Evolutionary conservation across 1,284 basidiomycete genomes (phyloP).

Genomic region (Malassezia arunalokei): DNA sequence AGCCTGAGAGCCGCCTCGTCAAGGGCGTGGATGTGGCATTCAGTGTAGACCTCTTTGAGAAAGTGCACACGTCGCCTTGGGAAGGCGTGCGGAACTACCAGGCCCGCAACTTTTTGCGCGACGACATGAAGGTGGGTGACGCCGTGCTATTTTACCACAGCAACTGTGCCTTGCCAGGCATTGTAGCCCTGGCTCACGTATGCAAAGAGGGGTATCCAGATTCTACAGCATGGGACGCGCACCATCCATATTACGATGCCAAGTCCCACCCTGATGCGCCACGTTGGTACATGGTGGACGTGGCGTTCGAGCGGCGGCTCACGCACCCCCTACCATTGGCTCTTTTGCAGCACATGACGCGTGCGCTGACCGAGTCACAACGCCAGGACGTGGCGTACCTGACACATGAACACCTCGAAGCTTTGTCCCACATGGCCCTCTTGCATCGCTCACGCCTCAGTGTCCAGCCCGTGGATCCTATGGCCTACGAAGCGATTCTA

Average conservation of each 20-base stretch:
- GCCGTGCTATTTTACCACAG: conserved; percentile 76
- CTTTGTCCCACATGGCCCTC: conserved; percentile 61
- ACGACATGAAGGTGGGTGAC: conserved; percentile 66
- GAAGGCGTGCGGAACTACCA: conserved; percentile 83
- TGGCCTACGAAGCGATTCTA: conserved; percentile 60
- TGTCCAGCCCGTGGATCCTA: conserved; percentile 57
- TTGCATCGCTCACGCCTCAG: conserved; percentile 73
- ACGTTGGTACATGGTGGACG: conserved; percentile 76
- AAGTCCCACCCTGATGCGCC: conserved; percentile 66
- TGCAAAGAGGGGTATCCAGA: conserved; percentile 22
- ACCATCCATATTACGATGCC: conserved; percentile 78
- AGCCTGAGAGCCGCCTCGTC: conserved; percentile 34
- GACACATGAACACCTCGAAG: conserved; percentile 33
- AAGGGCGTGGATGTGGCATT: conserved; percentile 37
- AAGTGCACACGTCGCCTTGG: conserved; percentile 59
- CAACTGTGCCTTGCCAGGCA: conserved; percentile 76
- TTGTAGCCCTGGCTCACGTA: conserved; percentile 22
- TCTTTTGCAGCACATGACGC: conserved; percentile 63
- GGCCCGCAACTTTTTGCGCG: conserved; percentile 78
- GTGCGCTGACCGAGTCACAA: conserved; percentile 56
- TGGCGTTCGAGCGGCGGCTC: conserved; percentile 60
- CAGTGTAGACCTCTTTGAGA: conserved; percentile 27
- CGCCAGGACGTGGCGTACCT: conserved; percentile 49
- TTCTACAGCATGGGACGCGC: conserved; percentile 26
- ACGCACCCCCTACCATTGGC: conserved; percentile 66